A percentile compares a stretch with the other conserved stretches of the same genome.
phyloP scores from a whole-genome alignment of 805 yeast genomes.

The Lachancea waltii region DNA sequence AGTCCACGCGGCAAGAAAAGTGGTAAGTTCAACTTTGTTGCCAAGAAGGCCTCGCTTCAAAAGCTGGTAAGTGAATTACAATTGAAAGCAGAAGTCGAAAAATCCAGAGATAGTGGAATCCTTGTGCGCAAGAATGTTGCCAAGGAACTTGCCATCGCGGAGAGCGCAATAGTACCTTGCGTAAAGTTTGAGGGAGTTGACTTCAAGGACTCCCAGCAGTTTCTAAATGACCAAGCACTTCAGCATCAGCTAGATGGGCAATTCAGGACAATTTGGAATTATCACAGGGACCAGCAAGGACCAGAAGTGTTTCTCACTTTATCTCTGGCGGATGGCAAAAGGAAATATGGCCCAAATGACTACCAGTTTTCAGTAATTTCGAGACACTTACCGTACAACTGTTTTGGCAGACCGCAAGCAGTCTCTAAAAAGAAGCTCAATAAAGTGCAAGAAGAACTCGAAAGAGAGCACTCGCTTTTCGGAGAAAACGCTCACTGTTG shows the following conservation, averaged over 20 bases:
- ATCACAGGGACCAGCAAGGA: constrained; percentile 13
- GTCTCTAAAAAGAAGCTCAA: constrained; percentile 4
- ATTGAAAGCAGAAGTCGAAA: background rate
- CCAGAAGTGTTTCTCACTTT: constrained; percentile 10
- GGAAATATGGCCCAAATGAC: background rate
- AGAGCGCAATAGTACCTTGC: background rate
- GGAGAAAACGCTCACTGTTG: constrained; percentile 9
- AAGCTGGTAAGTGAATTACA: constrained; percentile 2
- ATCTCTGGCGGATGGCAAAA: constrained; percentile 11
- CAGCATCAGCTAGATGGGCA: constrained; percentile 3
- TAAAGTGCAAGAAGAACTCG: constrained; percentile 7
- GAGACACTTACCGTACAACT: constrained; percentile 5
- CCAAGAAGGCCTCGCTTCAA: constrained; percentile 5
- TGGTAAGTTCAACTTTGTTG: constrained; percentile 2
- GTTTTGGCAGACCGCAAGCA: constrained; percentile 5
- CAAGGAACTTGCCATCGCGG: constrained; percentile 6
- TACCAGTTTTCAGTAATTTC: constrained; percentile 9
- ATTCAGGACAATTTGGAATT: constrained; percentile 17
- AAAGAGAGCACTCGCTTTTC: constrained; percentile 4
- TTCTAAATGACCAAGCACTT: constrained; percentile 1
- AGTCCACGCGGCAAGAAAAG: constrained; percentile 2
- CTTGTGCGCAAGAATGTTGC: constrained; percentile 6
- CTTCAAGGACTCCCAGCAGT: background rate
- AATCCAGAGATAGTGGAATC: background rate
- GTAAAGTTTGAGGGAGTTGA: constrained; percentile 2